phyloP scores from a whole-genome alignment of 805 yeast species.

The Wickerhamomyces hampshirensis region DNA sequence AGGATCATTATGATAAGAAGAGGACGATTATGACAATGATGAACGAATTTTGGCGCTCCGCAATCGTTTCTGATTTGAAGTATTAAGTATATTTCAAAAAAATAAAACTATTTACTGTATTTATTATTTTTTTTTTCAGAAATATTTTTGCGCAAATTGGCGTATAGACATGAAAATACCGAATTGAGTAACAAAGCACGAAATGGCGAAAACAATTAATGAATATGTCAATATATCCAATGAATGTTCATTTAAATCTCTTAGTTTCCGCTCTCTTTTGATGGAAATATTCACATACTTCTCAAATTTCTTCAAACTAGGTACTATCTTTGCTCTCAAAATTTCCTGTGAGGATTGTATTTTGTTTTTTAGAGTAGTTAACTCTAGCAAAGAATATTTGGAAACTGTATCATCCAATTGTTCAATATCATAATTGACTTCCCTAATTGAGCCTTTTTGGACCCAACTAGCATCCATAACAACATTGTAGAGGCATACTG shows the following conservation, averaged over 20 bases:
- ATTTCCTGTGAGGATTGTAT: neutral
- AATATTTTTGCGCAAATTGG: neutral
- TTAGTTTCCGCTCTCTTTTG: conserved; percentile 9
- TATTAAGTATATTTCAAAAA: neutral
- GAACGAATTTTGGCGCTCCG: neutral
- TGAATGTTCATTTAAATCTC: conserved; percentile 21
- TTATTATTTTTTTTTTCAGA: neutral
- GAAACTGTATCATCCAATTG: conserved; percentile 1
- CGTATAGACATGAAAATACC: conserved; percentile 7
- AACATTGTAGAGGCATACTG: conserved; percentile 27
- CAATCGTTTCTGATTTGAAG: neutral
- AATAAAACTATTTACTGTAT: neutral
- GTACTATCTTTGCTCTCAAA: neutral
- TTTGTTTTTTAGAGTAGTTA: neutral
- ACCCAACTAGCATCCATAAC: conserved; percentile 33
- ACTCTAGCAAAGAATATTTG: neutral
- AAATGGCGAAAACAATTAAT: conserved; percentile 9
- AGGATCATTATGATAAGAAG: conserved; percentile 44
- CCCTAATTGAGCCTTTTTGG: conserved; percentile 16
- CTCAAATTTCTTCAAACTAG: neutral
- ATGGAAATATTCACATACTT: too few relatives aligned
- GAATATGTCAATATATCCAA: conserved; percentile 6
- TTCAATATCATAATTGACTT: conserved; percentile 3
- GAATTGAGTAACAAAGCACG: conserved; percentile 12
- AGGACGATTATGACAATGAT: neutral